Conservation (phyloP, 495 filamentous ascomycete genomes). For the Penicillium cosmopolitanum region DNA sequence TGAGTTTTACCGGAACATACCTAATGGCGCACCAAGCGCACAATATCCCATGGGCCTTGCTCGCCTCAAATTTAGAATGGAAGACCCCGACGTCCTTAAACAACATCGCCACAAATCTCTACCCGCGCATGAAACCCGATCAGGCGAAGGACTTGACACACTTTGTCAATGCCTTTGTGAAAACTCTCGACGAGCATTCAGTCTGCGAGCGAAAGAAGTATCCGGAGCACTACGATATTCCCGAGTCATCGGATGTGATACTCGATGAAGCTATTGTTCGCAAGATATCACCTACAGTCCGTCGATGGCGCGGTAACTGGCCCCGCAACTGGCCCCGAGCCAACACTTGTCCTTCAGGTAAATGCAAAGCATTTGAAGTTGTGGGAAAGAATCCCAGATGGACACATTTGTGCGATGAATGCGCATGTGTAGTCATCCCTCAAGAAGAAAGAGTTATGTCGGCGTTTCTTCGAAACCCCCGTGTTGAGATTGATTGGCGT, state of each 20-base stretch:
- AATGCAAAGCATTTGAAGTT: not conserved
- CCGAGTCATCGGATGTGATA: not conserved
- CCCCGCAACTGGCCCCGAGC: not conserved
- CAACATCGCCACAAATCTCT: constrained; percentile 14
- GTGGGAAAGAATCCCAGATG: not conserved
- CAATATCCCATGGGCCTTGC: constrained; percentile 22
- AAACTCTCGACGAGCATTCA: constrained; percentile 22
- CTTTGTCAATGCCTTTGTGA: constrained; percentile 20
- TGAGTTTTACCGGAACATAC: not conserved
- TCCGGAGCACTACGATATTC: constrained; percentile 10
- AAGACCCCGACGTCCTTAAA: not conserved
- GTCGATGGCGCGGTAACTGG: not conserved
- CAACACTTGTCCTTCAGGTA: not conserved
- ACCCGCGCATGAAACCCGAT: constrained; percentile 18
- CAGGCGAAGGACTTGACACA: constrained; percentile 24
- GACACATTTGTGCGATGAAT: not conserved
- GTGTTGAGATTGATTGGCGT: constrained; percentile 6
- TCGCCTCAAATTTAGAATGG: constrained; percentile 20
- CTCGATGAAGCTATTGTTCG: not conserved
- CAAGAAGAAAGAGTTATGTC: constrained; percentile 18
- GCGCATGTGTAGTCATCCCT: constrained; percentile 10
- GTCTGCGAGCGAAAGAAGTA: constrained; percentile 27
- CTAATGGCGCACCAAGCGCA: constrained; percentile 24
- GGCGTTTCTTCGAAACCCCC: constrained; percentile 14
- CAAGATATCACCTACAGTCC: not conserved